Evolutionary conservation across 1,284 basidiomycete species (phyloP).

Genomic region (Sporisorium iseilematis-ciliati): DNA sequence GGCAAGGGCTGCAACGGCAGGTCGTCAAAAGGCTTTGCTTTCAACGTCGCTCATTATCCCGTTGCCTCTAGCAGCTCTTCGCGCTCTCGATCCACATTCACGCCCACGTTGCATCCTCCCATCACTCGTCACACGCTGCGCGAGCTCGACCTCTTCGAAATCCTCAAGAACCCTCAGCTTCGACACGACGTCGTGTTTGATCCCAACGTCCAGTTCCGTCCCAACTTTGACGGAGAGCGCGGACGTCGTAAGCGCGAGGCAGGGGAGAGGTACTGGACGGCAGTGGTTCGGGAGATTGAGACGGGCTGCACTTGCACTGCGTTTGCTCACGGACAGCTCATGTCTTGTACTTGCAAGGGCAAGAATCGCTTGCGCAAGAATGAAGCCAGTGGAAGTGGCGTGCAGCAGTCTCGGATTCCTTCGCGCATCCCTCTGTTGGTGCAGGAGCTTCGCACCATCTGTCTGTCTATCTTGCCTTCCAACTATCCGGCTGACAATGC

Average conservation of each 20-base stretch:
- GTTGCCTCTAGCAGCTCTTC: constrained; percentile 21
- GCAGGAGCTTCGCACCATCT: constrained; percentile 82
- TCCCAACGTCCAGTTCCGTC: constrained; percentile 69
- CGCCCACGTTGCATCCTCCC: constrained; percentile 78
- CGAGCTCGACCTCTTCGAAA: constrained; percentile 85
- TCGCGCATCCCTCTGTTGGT: constrained; percentile 82
- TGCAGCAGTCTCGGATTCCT: constrained; percentile 70
- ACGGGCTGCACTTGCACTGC: constrained; percentile 86
- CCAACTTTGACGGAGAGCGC: constrained; percentile 70
- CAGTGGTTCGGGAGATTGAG: constrained; percentile 82
- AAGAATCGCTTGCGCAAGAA: constrained; percentile 16
- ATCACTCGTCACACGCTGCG: constrained; percentile 86
- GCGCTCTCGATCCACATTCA: constrained; percentile 44
- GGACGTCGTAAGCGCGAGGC: constrained; percentile 80
- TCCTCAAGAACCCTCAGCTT: constrained; percentile 88
- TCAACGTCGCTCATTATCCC: constrained; percentile 26
- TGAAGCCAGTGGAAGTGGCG: neutral
- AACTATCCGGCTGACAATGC: constrained; percentile 73
- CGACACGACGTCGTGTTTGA: constrained; percentile 91
- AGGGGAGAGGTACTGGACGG: constrained; percentile 86
- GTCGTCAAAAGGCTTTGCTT: constrained; percentile 19
- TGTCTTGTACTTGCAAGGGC: constrained; percentile 68
- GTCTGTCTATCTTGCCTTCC: constrained; percentile 80
- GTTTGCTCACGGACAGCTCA: constrained; percentile 72
- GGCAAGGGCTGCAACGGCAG: constrained; percentile 7